phyloP scores from a whole-genome alignment of 1,139 yeast species.

The Nakaseomyces nivariensis region DNA sequence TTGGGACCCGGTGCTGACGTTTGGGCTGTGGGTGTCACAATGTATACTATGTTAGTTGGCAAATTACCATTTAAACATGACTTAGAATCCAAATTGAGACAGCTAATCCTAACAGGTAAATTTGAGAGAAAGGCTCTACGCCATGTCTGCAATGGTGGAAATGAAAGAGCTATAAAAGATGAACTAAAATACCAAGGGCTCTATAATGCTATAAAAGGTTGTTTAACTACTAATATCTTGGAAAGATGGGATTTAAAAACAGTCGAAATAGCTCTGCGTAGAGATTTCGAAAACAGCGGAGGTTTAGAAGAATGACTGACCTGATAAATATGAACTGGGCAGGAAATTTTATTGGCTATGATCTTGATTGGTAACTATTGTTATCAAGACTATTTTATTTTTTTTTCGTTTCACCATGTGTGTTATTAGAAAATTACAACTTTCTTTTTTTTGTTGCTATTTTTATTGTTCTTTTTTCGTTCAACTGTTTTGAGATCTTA shows the following conservation, averaged over 20 bases:
- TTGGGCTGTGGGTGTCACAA: slow-evolving; percentile 82
- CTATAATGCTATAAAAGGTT: slow-evolving; percentile 42
- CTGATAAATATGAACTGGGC: background rate
- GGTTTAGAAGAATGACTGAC: background rate
- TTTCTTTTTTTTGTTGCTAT: background rate
- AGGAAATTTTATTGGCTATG: too few species aligned
- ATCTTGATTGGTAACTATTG: too few species aligned
- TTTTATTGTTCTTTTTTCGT: background rate
- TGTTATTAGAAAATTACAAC: background rate
- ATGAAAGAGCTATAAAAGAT: slow-evolving; percentile 6
- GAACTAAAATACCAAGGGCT: slow-evolving; percentile 25
- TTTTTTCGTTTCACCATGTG: background rate
- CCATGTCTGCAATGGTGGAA: slow-evolving; percentile 21
- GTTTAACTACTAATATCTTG: slow-evolving; percentile 43
- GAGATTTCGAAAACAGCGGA: slow-evolving; percentile 17
- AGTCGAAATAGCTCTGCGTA: background rate
- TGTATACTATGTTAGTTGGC: slow-evolving; percentile 66
- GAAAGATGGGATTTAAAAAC: slow-evolving; percentile 41
- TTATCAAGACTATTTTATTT: background rate
- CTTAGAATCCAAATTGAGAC: slow-evolving; percentile 67
- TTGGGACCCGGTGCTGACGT: slow-evolving; percentile 62
- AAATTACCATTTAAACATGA: slow-evolving; percentile 74
- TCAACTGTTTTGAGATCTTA: background rate
- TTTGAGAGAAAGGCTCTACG: slow-evolving; percentile 41
- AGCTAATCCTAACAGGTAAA: slow-evolving; percentile 60